Evolutionary conservation across 2,329 filamentous ascomycete genomes (phyloP).

Genomic region (Orbilia javanica): DNA sequence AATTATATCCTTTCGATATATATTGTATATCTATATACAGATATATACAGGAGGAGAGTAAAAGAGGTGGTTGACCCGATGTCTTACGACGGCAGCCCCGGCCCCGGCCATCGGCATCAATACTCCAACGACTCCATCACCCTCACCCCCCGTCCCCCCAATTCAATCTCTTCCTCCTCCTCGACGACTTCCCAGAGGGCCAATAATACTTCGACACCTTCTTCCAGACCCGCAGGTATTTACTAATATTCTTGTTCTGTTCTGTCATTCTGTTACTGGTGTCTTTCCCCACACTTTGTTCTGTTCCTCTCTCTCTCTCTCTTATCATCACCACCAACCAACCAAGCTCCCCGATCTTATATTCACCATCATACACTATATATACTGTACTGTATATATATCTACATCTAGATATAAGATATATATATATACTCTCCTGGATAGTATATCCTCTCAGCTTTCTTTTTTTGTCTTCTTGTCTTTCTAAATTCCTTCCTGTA

Average conservation of each 20-base stretch:
- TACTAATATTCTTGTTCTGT: too few species aligned
- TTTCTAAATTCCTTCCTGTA: neutral
- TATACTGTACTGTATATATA: too few species aligned
- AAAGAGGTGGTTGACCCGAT: neutral
- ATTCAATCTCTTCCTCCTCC: too few species aligned
- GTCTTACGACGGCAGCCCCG: conserved; percentile 55
- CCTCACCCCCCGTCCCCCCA: neutral
- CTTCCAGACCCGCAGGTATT: conserved; percentile 39
- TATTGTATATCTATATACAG: too few species aligned
- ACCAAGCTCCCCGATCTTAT: too few species aligned
- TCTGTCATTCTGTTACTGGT: too few species aligned
- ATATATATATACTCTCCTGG: too few species aligned
- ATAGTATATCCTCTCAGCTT: neutral
- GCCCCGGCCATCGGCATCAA: conserved; percentile 38
- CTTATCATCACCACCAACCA: too few species aligned
- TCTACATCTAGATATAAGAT: too few species aligned
- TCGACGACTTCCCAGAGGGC: neutral
- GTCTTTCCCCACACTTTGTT: neutral
- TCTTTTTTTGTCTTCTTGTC: neutral
- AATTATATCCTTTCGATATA: too few species aligned
- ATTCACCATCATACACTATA: too few species aligned
- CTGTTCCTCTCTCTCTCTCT: neutral
- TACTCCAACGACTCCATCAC: conserved; percentile 26
- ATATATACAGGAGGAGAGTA: neutral
- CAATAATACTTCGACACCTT: neutral